Conservation (phyloP, 768 basidiomycete genomes). For the Pulveroboletus frians region DNA sequence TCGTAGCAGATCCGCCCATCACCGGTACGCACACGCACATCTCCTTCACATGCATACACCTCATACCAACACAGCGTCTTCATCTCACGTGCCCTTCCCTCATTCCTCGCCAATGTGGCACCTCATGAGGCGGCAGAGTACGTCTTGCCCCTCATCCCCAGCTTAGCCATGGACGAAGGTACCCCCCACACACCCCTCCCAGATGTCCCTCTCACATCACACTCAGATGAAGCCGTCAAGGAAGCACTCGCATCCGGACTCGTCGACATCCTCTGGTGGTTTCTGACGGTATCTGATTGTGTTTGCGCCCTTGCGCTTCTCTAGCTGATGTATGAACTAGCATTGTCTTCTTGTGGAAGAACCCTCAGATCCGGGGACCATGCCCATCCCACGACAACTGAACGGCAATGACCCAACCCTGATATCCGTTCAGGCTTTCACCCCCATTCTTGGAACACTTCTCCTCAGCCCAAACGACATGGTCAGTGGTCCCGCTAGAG, state of each 20-base stretch:
- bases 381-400: constrained; percentile 11
- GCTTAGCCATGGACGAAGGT: constrained; percentile 86
- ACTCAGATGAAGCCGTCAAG: constrained; percentile 76
- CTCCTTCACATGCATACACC: neutral
- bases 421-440: constrained; percentile 83
- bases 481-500: constrained; percentile 69
- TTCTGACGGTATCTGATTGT: constrained; percentile 54
- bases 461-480: constrained; percentile 74
- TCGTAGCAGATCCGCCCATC: constrained; percentile 64
- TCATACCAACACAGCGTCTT: constrained; percentile 53
- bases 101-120: constrained; percentile 68
- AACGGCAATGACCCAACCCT: constrained; percentile 28
- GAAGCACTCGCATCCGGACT: constrained; percentile 82
- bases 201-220: constrained; percentile 6
- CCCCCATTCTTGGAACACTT: constrained; percentile 83
- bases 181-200: constrained; percentile 12
- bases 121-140: constrained; percentile 90
- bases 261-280: constrained; percentile 88
- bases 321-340: constrained; percentile 31
- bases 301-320: constrained; percentile 1
- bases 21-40: constrained; percentile 35
- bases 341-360: constrained; percentile 65
- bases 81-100: constrained; percentile 80
- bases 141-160: constrained; percentile 83
- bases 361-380: constrained; percentile 12